phyloP scores from a whole-genome alignment of 345 rosid genomes.

The Eutrema heterophyllum region DNA sequence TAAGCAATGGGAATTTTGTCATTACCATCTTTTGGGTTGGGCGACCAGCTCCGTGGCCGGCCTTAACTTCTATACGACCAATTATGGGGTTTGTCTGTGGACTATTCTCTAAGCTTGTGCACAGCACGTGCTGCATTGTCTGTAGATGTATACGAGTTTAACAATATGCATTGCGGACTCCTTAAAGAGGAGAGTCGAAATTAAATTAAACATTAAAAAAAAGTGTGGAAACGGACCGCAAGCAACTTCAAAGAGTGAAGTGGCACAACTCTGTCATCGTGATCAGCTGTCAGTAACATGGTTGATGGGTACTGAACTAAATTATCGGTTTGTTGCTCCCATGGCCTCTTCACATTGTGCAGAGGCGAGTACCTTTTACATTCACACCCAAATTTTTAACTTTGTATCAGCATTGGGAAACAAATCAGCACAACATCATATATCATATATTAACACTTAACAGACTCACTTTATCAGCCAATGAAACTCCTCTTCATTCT shows the following conservation, averaged over 20 bases:
- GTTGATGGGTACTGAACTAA: conserved; percentile 75
- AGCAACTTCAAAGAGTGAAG: conserved; percentile 79
- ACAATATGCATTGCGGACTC: background rate
- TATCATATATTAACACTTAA: background rate
- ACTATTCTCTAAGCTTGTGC: conserved; percentile 75
- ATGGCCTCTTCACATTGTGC: conserved; percentile 89
- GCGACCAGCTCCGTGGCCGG: conserved; percentile 94
- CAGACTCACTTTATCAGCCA: conserved; percentile 81
- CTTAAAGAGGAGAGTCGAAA: background rate
- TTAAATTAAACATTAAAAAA: background rate
- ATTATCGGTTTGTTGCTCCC: conserved; percentile 49
- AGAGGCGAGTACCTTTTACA: conserved; percentile 78
- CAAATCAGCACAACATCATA: background rate
- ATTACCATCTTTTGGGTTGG: conserved; percentile 80
- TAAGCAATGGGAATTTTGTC: background rate
- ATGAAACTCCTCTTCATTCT: conserved; percentile 74
- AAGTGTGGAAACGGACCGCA: conserved; percentile 49
- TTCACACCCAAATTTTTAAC: background rate
- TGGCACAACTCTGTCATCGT: conserved; percentile 91
- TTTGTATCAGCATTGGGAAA: background rate
- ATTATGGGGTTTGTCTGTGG: conserved; percentile 85
- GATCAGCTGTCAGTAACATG: conserved; percentile 93
- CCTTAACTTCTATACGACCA: conserved; percentile 83
- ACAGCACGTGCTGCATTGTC: conserved; percentile 77
- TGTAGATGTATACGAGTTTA: conserved; percentile 26